Percentiles rank a stretch among this genome's conserved stretches.
Evolutionary conservation across 345 rosid species (phyloP).

Genomic region (Cardamine occulta): DNA sequence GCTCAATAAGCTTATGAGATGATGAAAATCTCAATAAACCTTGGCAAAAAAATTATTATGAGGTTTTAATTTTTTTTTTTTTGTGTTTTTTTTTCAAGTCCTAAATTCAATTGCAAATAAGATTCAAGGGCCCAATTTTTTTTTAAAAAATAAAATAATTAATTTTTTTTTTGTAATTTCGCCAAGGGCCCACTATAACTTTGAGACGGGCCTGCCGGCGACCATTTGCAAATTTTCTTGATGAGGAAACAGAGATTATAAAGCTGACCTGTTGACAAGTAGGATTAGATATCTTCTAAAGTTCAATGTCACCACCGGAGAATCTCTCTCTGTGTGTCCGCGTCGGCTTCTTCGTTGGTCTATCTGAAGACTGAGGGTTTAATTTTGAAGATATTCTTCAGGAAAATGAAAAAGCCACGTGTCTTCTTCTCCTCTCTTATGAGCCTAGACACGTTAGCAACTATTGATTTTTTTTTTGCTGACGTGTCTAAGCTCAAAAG

Average conservation of each 20-base stretch:
- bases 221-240: background rate
- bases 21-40: too few species aligned
- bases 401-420: background rate
- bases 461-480: too few species aligned
- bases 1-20: too few species aligned
- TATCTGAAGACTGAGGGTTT: slow-evolving; percentile 11
- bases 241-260: background rate
- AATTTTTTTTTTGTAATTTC: too few species aligned
- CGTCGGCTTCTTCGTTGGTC: slow-evolving; percentile 16
- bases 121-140: too few species aligned
- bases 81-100: too few species aligned
- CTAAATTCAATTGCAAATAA: too few species aligned
- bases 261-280: slow-evolving; percentile 35
- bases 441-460: background rate
- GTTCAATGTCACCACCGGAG: slow-evolving; percentile 9
- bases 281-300: slow-evolving; percentile 29
- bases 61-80: too few species aligned
- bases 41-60: too few species aligned
- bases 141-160: too few species aligned
- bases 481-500: background rate
- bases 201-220: too few species aligned
- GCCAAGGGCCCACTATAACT: too few species aligned
- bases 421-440: background rate
- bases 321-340: slow-evolving; percentile 20
- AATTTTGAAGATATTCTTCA: slow-evolving; percentile 7